Base-by-base conservation (phyloP, 73 alveolate genomes). In the Halteria grandinella region DNA sequence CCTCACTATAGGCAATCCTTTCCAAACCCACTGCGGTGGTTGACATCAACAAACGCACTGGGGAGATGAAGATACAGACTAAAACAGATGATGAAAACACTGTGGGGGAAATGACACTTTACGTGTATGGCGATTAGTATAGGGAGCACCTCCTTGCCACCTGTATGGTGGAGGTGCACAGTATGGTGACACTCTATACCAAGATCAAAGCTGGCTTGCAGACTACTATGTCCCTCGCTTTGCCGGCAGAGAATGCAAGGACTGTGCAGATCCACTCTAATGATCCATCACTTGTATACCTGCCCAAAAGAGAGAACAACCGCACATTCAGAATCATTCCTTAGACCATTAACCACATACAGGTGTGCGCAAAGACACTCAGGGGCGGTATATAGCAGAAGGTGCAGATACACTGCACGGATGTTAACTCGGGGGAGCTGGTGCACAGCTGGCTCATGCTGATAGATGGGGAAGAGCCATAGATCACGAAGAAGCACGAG, bases 221-320 rank as follows among this genome's bases (percentile, higher is more conserved):
- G 33, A 29, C 73, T 14, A 44, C 36, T 0, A 55, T 64, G 20
- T 52, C 77, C 28, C 77, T 88, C 8, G 44, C 82, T 12, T 43
- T 83, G 11, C 90, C 91, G 37, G 89, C 88, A n/a, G 95, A 88
- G 40, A 71, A 50, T 58, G 87, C 90, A 18, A 69, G 92, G 17
- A 21, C 57, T 20, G 81, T 83, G 2, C 21, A 34, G 33, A 31
- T 71, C 34, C 45, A 48, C 79, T 45, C 79, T 20, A 55, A 39
- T 31, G 51, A 60, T 36, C 55, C 66, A 21, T 5, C 62, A 28
- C 17, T 43, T 28, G 92, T 74, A 1, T 81, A 83, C 50, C 12
- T 40, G 23, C 79, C 79, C 15, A 15, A 62, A 24, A 77, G 64
- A 33, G 4, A 20, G 3, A 7, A 29, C 21, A 23, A 36, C 60